Evolutionary conservation across 2,329 filamentous ascomycete species (phyloP).

Genomic region (Alternaria infectoria): DNA sequence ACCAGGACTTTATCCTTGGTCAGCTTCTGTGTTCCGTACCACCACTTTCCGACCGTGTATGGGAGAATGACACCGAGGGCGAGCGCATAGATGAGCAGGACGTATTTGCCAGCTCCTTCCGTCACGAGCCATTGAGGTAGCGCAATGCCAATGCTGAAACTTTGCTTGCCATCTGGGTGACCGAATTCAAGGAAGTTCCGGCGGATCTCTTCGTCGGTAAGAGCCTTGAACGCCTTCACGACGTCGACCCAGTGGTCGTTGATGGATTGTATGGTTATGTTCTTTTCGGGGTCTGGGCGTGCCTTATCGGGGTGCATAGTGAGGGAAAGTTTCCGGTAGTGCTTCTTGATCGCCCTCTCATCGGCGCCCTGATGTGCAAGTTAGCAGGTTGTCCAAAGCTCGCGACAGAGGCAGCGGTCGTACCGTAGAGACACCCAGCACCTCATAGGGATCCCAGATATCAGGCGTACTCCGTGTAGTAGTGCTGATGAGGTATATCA

Average conservation of each 20-base stretch:
- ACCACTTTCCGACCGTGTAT: slow-evolving; percentile 95
- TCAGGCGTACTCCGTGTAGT: slow-evolving; percentile 75
- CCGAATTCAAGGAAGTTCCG: slow-evolving; percentile 97
- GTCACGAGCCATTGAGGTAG: slow-evolving; percentile 91
- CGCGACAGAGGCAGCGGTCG: slow-evolving; percentile 32
- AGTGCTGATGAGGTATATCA: slow-evolving; percentile 87
- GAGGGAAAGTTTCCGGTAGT: slow-evolving; percentile 85
- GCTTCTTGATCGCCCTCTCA: slow-evolving; percentile 90
- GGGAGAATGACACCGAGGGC: slow-evolving; percentile 89
- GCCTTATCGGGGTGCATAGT: slow-evolving; percentile 94
- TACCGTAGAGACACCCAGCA: slow-evolving; percentile 84
- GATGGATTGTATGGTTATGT: slow-evolving; percentile 83
- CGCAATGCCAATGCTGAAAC: slow-evolving; percentile 96
- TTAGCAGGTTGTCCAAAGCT: slow-evolving; percentile 22
- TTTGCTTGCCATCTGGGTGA: slow-evolving; percentile 97
- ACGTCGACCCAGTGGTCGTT: slow-evolving; percentile 93
- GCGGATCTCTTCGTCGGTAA: slow-evolving; percentile 95
- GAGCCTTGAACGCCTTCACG: slow-evolving; percentile 95
- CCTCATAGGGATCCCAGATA: slow-evolving; percentile 97
- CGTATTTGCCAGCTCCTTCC: slow-evolving; percentile 94
- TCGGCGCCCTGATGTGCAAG: slow-evolving; percentile 67
- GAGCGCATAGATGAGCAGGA: slow-evolving; percentile 85
- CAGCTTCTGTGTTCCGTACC: slow-evolving; percentile 93
- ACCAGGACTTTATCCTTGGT: slow-evolving; percentile 94
- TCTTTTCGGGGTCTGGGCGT: slow-evolving; percentile 80